Evolutionary conservation across 1,284 basidiomycete genomes (phyloP).

Genomic region (Cutaneotrichosporon cutaneum): DNA sequence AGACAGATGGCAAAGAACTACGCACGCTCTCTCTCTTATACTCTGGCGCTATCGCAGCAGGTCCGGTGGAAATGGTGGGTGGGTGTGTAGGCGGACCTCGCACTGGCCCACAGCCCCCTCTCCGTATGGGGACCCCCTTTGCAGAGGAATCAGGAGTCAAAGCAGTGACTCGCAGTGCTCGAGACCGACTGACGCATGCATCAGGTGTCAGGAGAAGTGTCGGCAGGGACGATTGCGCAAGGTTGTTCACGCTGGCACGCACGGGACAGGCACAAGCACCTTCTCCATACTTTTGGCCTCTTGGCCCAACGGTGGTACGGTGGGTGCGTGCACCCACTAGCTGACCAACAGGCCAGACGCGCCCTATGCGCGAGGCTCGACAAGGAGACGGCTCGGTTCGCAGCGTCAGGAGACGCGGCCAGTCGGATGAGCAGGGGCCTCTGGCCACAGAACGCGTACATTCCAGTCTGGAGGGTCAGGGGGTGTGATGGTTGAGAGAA

Average conservation of each 20-base stretch:
- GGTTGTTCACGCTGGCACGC: conserved; percentile 1
- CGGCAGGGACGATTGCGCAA: neutral
- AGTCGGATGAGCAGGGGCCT: no score
- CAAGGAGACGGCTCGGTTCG: no score
- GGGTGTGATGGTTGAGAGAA: conserved; percentile 1
- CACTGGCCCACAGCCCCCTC: neutral
- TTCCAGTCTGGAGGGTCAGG: neutral
- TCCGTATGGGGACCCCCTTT: neutral
- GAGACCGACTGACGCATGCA: neutral
- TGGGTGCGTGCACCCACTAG: no score
- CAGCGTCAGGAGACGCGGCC: no score
- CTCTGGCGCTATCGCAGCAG: neutral
- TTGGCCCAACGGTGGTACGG: neutral
- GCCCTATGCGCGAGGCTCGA: no score
- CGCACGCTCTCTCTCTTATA: neutral
- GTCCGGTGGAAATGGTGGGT: neutral
- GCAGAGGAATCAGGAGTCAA: neutral
- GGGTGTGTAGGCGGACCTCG: neutral
- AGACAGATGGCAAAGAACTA: neutral
- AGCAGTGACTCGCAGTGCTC: neutral
- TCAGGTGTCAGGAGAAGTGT: neutral
- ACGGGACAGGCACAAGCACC: neutral
- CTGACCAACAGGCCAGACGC: no score
- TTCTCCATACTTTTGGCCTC: neutral
- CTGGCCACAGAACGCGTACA: no score